A percentile compares a stretch with the other conserved stretches of the same genome.
These are phyloP conservation scores for Chlamydomonas sp. DNA, from an alignment of 139 green algal genomes.

Conservation along the genomic window DNA sequence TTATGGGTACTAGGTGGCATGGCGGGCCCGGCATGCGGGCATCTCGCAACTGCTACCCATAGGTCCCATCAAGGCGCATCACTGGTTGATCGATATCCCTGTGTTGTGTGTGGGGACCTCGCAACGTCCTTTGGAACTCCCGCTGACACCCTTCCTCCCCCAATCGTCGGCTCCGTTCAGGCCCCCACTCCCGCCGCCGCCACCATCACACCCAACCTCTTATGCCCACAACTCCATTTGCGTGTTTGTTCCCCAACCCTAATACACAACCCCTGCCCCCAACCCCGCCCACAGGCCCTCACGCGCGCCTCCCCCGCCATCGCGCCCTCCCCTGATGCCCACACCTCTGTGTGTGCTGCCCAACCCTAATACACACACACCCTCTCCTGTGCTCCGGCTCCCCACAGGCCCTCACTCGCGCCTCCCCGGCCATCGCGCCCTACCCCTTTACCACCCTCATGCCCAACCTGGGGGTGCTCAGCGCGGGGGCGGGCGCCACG, in stretches of 20 bases:
- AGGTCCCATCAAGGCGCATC: too few relatives aligned
- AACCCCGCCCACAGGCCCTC: conserved; percentile 52
- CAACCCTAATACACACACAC: background rate
- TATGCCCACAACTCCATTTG: background rate
- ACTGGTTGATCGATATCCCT: too few relatives aligned
- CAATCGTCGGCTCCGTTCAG: too few relatives aligned
- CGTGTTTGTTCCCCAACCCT: background rate
- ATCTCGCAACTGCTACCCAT: too few relatives aligned
- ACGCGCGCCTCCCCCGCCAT: conserved; percentile 52
- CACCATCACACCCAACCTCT: background rate
- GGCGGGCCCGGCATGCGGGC: too few relatives aligned
- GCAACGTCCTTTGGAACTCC: too few relatives aligned
- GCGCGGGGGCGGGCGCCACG: conserved; percentile 1
- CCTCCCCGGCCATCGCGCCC: conserved; percentile 82
- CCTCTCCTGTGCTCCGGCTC: too few relatives aligned
- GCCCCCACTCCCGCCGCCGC: too few relatives aligned
- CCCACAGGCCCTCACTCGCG: conserved; percentile 75
- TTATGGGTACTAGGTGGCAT: too few relatives aligned
- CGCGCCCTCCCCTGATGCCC: background rate
- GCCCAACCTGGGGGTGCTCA: conserved; percentile 92
- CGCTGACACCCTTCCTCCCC: too few relatives aligned
- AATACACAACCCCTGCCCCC: too few relatives aligned
- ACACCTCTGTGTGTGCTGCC: background rate
- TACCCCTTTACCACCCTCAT: conserved; percentile 98
- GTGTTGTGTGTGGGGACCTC: too few relatives aligned